Evolutionary conservation across 78 protist genomes (phyloP).

Genomic region (Dictyostelium capitatum): DNA sequence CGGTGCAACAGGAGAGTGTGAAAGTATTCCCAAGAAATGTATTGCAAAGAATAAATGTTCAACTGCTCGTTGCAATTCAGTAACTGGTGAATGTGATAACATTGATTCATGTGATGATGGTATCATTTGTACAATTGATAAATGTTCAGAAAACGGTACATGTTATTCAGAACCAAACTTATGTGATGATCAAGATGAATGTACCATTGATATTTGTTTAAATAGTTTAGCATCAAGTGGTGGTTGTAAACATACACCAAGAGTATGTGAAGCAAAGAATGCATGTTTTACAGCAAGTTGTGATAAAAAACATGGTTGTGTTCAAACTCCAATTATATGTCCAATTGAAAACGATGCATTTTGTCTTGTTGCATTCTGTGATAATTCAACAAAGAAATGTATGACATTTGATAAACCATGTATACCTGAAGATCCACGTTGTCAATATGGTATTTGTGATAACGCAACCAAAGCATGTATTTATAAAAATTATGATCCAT

Average conservation of each 20-base stretch:
- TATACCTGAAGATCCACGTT: constrained; percentile 27
- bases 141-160: constrained; percentile 27
- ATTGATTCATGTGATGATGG: constrained; percentile 56
- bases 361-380: background rate
- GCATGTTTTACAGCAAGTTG: constrained; percentile 1
- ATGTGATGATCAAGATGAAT: constrained; percentile 38
- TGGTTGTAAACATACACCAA: constrained; percentile 27
- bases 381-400: background rate
- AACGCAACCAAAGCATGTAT: constrained; percentile 23
- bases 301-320: constrained; percentile 1
- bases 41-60: constrained; percentile 12
- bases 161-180: background rate
- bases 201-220: constrained; percentile 21
- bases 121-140: constrained; percentile 43
- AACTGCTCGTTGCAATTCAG: constrained; percentile 16
- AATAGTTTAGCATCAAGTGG: background rate
- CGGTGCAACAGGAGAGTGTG: constrained; percentile 13
- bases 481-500: constrained; percentile 9
- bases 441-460: constrained; percentile 68
- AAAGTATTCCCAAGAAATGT: background rate
- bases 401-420: constrained; percentile 1
- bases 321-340: constrained; percentile 1
- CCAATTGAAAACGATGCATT: background rate
- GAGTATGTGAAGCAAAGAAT: background rate
- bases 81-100: background rate